A percentile compares a stretch with the other conserved stretches of the same genome.
Evolutionary conservation across 176 grass and related monocot species (phyloP).

Genomic region (Puya raimondii): DNA sequence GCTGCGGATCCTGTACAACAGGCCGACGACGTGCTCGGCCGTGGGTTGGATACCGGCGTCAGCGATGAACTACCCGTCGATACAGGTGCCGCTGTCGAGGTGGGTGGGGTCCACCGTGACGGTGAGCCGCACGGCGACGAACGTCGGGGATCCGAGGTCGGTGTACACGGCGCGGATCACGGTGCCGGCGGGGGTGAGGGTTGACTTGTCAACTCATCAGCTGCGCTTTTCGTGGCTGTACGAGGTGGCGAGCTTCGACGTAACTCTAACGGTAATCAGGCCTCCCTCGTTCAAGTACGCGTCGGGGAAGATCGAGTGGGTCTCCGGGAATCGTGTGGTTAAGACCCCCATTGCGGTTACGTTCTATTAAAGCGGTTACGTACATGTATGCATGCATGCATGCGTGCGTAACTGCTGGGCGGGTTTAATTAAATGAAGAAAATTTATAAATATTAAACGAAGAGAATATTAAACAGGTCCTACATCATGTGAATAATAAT

Average conservation of each 20-base stretch:
- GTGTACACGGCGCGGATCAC: slow-evolving; percentile 1
- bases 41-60: neutral
- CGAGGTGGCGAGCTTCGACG: neutral
- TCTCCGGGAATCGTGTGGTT: neutral
- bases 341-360: neutral
- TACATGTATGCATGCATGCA: neutral
- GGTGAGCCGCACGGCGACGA: neutral
- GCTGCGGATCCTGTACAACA: neutral
- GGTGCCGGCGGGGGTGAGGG: neutral
- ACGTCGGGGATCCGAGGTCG: neutral
- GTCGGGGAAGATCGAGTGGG: neutral
- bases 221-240: neutral
- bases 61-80: slow-evolving; percentile 13
- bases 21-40: neutral
- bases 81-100: neutral
- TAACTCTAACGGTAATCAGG: neutral
- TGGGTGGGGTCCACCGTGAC: neutral
- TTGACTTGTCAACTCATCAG: neutral
- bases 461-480: too few species aligned
- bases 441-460: too few species aligned
- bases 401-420: too few species aligned
- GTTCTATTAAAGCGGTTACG: neutral
- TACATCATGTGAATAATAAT: too few species aligned
- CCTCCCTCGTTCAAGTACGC: neutral
- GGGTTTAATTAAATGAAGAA: too few species aligned